Conservation (phyloP, 345 rosid species). For the Eutrema heterophyllum region DNA sequence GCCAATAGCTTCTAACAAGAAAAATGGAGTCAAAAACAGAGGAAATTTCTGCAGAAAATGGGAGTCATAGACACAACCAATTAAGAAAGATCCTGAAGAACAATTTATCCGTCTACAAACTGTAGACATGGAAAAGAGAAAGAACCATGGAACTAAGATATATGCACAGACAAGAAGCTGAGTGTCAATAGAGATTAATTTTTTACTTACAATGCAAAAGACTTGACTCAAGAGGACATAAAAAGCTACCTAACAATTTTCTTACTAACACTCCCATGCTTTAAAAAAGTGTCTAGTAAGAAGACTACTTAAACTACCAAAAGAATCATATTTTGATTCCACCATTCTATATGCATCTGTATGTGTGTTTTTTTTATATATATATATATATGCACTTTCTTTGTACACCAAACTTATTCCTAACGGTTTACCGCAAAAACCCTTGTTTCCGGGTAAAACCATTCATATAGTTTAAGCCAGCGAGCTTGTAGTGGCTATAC, state of each 20-base stretch:
- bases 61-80: not conserved
- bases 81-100: not conserved
- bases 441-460: conserved; percentile 46
- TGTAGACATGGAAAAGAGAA: conserved; percentile 14
- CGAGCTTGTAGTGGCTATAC: conserved; percentile 35
- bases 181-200: not conserved
- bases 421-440: conserved; percentile 39
- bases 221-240: conserved; percentile 1
- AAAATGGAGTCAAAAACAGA: not conserved
- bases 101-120: conserved; percentile 14
- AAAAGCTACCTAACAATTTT: conserved; percentile 15
- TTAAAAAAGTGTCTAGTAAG: conserved; percentile 13
- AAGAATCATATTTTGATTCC: conserved; percentile 91
- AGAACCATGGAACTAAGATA: not conserved
- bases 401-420: conserved; percentile 40
- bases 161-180: conserved; percentile 24
- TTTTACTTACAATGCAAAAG: conserved; percentile 25
- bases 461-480: conserved; percentile 19
- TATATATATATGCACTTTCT: conserved; percentile 11
- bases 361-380: conserved; percentile 3
- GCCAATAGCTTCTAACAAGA: not conserved
- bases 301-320: conserved; percentile 26
- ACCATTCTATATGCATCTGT: conserved; percentile 24
- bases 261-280: conserved; percentile 19
- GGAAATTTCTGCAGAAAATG: not conserved